Evolutionary conservation across 148 eudicot genomes (phyloP).

Genomic region (Chenopodium album): DNA sequence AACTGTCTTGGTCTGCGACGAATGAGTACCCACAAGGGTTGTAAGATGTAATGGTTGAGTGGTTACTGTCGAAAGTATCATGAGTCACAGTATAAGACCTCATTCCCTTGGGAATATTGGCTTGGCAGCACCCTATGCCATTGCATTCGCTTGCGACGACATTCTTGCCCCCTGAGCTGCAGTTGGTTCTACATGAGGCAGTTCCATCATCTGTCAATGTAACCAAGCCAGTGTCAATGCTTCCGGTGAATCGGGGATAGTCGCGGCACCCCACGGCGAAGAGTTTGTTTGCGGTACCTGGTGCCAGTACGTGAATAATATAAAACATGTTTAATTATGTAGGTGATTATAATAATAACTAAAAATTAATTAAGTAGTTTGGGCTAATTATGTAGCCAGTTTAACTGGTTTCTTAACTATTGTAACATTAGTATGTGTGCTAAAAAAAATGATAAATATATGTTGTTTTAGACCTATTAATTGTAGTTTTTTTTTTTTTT

Average conservation of each 20-base stretch:
- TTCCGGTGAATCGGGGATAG: not conserved
- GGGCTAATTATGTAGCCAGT: too few species aligned
- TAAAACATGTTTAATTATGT: too few species aligned
- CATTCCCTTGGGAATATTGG: slow-evolving; percentile 32
- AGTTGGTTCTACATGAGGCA: not conserved
- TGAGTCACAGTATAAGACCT: not conserved
- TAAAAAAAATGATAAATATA: too few species aligned
- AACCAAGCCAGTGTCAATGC: not conserved
- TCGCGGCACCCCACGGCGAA: slow-evolving; percentile 29
- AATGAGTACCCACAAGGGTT: slow-evolving; percentile 34
- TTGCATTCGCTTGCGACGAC: slow-evolving; percentile 20
- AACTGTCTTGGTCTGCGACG: not conserved
- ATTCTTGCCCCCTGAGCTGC: slow-evolving; percentile 11
- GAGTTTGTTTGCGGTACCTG: slow-evolving; percentile 19
- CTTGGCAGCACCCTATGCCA: slow-evolving; percentile 42
- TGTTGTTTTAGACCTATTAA: too few species aligned
- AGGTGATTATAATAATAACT: too few species aligned
- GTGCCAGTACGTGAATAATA: too few species aligned
- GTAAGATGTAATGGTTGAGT: not conserved
- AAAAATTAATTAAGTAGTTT: too few species aligned
- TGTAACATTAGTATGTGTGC: too few species aligned
- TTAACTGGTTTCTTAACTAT: too few species aligned
- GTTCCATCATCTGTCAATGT: not conserved
- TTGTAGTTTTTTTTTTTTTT: too few species aligned
- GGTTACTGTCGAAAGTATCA: not conserved